Evolutionary conservation across 345 rosid genomes (phyloP).

Genomic region (Syzygium aromaticum): DNA sequence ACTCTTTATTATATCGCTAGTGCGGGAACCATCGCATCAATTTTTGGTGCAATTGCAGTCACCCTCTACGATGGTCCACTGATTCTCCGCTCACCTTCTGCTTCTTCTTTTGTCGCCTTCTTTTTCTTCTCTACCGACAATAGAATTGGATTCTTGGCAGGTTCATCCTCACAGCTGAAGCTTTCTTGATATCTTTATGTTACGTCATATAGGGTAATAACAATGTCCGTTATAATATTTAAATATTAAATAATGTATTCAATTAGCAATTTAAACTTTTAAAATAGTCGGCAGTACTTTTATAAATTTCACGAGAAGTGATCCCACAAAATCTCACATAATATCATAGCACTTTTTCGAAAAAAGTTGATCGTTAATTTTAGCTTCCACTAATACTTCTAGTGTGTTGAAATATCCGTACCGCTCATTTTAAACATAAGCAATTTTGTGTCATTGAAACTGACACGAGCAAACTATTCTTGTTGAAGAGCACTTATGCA

Average conservation of each 20-base stretch:
- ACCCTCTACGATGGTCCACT: constrained; percentile 11
- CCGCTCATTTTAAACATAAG: background rate
- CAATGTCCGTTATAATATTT: background rate
- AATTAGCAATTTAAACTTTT: background rate
- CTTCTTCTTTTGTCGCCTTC: background rate
- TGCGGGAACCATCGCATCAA: constrained; percentile 6
- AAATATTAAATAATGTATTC: background rate
- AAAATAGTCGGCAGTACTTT: fast-evolving
- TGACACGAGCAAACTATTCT: background rate
- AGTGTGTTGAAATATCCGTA: fast-evolving
- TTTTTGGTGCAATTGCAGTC: constrained; percentile 8
- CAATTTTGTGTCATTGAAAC: background rate
- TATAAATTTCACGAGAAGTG: no score
- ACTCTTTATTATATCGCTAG: background rate
- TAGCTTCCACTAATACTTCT: background rate
- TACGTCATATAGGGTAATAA: constrained; percentile 3
- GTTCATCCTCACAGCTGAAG: background rate
- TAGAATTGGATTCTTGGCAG: constrained; percentile 7
- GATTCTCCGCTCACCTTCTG: background rate
- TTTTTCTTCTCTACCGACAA: background rate
- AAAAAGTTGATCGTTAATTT: background rate
- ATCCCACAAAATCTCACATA: no score
- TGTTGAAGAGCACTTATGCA: background rate
- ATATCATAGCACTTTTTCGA: fast-evolving
- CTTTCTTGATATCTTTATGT: background rate